Percentiles rank a stretch among this genome's conserved stretches.
Conservation (phyloP, 176 grass and related monocot species). For the Bothriochloa decipiens region DNA sequence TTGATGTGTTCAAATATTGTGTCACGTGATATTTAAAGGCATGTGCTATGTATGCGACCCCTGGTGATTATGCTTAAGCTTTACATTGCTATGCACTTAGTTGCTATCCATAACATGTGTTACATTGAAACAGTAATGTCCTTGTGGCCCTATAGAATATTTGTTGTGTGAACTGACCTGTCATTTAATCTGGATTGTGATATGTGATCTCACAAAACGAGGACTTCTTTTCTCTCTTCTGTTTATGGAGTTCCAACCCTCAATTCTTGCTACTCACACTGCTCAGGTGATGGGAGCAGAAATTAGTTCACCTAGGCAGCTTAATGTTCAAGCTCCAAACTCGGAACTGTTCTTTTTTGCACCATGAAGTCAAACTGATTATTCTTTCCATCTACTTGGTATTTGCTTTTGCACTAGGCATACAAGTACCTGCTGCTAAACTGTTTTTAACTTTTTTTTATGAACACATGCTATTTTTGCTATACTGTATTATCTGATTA, state of each 20-base stretch:
- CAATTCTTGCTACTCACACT: not conserved
- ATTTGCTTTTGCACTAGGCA: not conserved
- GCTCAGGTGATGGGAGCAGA: not conserved
- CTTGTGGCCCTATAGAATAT: not conserved
- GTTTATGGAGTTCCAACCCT: not conserved
- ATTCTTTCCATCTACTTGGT: not conserved
- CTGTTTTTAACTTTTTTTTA: constrained; percentile 3
- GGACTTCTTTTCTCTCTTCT: not conserved
- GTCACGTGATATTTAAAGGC: not conserved
- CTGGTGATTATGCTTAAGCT: not conserved
- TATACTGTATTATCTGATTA: constrained; percentile 30
- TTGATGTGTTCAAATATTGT: not conserved
- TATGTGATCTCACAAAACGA: not conserved
- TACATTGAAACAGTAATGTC: not conserved
- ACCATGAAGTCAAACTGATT: constrained; percentile 24
- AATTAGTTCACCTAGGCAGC: constrained; percentile 12
- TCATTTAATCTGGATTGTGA: not conserved
- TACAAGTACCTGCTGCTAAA: constrained; percentile 20
- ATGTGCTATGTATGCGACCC: not conserved
- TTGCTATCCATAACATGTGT: not conserved
- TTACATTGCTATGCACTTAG: not conserved
- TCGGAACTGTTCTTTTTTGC: not conserved
- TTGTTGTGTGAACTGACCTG: not conserved
- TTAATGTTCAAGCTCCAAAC: not conserved
- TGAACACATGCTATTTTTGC: not conserved